These are phyloP conservation scores for Zasmidium angulare DNA, from an alignment of 2,329 filamentous ascomycete genomes.

Conservation along the genomic window DNA sequence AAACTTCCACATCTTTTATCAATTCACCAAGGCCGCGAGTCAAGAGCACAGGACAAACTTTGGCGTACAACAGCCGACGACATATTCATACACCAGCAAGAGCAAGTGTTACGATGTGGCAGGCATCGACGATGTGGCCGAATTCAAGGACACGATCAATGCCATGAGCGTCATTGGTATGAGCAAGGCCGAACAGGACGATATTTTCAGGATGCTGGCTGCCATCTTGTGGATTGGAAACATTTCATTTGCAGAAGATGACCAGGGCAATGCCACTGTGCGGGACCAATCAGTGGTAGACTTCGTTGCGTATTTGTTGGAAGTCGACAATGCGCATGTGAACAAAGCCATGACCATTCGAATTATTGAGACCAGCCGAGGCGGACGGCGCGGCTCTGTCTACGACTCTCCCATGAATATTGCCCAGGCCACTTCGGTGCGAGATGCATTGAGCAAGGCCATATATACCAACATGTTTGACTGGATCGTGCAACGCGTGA, in stretches of 20 bases:
- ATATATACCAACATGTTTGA: slow-evolving; percentile 98
- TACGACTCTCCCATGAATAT: slow-evolving; percentile 80
- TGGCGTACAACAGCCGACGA: slow-evolving; percentile 86
- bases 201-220: slow-evolving; percentile 93
- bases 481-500: slow-evolving; percentile 96
- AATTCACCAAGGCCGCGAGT: slow-evolving; percentile 95
- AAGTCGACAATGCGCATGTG: slow-evolving; percentile 77
- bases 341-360: slow-evolving; percentile 87
- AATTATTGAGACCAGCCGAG: slow-evolving; percentile 71
- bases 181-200: slow-evolving; percentile 83
- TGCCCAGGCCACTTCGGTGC: slow-evolving; percentile 79
- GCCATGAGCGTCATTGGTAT: slow-evolving; percentile 96
- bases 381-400: slow-evolving; percentile 64
- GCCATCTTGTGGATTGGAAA: slow-evolving; percentile 94
- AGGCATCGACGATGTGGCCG: slow-evolving; percentile 86
- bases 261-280: slow-evolving; percentile 83
- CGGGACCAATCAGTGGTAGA: slow-evolving; percentile 88
- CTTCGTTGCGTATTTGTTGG: slow-evolving; percentile 89
- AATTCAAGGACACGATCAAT: slow-evolving; percentile 85
- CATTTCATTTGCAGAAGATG: slow-evolving; percentile 84
- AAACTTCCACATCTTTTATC: slow-evolving; percentile 99
- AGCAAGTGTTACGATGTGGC: slow-evolving; percentile 94
- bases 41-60: slow-evolving; percentile 82
- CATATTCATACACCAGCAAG: slow-evolving; percentile 88
- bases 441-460: slow-evolving; percentile 90